phyloP scores from a whole-genome alignment of 2,329 filamentous ascomycete species.

The Dryadomyces quercus-mongolicae region DNA sequence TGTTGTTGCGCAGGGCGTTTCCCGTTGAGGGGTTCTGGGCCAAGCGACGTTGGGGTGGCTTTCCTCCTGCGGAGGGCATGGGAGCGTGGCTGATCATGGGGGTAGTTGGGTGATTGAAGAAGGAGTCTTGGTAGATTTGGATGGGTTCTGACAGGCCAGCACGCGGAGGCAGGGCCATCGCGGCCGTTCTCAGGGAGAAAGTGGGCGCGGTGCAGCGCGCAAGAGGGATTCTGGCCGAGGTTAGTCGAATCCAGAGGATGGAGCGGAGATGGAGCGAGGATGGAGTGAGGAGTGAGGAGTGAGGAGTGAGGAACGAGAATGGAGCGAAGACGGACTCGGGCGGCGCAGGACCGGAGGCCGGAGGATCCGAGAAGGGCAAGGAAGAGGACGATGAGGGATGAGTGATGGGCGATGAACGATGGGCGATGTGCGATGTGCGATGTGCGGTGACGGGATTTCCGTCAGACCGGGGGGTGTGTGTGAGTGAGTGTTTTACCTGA shows the following conservation, averaged over 20 bases:
- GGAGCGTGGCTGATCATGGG: slow-evolving; percentile 44
- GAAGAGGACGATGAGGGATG: too few relatives aligned
- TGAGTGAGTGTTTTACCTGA: too few relatives aligned
- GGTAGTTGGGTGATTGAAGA: slow-evolving; percentile 27
- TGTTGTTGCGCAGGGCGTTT: slow-evolving; percentile 43
- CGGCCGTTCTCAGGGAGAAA: slow-evolving; percentile 21
- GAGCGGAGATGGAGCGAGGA: background rate
- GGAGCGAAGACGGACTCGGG: too few relatives aligned
- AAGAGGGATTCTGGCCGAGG: background rate
- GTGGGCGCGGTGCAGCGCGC: background rate
- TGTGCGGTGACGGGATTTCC: too few relatives aligned
- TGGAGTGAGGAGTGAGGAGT: too few relatives aligned
- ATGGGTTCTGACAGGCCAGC: slow-evolving; percentile 35
- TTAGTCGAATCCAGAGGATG: background rate
- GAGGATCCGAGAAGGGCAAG: too few relatives aligned
- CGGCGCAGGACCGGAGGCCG: too few relatives aligned
- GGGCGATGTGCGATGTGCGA: too few relatives aligned
- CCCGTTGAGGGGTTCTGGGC: slow-evolving; percentile 17
- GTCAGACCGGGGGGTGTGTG: too few relatives aligned
- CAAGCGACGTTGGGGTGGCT: slow-evolving; percentile 34
- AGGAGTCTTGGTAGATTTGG: slow-evolving; percentile 39
- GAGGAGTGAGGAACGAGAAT: too few relatives aligned
- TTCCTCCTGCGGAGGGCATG: slow-evolving; percentile 36
- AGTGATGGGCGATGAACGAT: too few relatives aligned
- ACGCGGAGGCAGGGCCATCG: slow-evolving; percentile 41